Conservation (phyloP, 2,329 filamentous ascomycete genomes). For the Epichloe bromicola region DNA sequence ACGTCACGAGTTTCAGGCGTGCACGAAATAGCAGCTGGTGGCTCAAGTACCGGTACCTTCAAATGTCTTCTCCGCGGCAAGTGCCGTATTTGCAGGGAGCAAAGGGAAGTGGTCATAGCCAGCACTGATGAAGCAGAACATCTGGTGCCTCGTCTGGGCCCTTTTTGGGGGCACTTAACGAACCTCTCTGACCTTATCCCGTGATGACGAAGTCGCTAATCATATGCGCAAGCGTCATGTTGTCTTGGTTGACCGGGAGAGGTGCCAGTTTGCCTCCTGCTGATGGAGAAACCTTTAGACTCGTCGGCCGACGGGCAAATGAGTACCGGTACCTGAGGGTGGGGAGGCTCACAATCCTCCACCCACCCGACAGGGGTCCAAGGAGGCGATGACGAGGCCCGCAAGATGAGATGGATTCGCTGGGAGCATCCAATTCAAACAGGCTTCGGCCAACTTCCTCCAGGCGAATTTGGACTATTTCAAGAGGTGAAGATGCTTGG, state of each 20-base stretch:
- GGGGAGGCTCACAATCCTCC: constrained; percentile 3
- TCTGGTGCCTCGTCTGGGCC: too few relatives aligned
- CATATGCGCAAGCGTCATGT: too few relatives aligned
- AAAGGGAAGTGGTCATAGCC: neutral
- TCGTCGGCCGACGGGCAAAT: neutral
- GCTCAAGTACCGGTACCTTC: constrained; percentile 4
- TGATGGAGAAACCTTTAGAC: too few relatives aligned
- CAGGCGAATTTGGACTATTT: neutral
- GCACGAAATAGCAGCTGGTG: neutral
- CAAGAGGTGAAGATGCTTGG: too few relatives aligned
- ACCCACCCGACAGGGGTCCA: constrained; percentile 8
- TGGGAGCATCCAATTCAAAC: neutral
- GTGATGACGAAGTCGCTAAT: constrained; percentile 5
- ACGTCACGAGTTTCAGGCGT: neutral
- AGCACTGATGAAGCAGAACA: neutral
- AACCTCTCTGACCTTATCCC: too few relatives aligned
- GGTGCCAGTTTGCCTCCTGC: too few relatives aligned
- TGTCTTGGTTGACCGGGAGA: too few relatives aligned
- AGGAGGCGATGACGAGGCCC: constrained; percentile 28
- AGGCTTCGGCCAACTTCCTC: neutral
- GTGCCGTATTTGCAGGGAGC: neutral
- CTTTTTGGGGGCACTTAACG: too few relatives aligned
- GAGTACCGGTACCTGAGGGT: constrained; percentile 10
- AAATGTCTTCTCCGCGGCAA: neutral
- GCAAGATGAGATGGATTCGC: neutral